Percentiles rank a stretch among this genome's conserved stretches.
Evolutionary conservation across 306 rosid species (phyloP).

Genomic region (Quercus mongolica): DNA sequence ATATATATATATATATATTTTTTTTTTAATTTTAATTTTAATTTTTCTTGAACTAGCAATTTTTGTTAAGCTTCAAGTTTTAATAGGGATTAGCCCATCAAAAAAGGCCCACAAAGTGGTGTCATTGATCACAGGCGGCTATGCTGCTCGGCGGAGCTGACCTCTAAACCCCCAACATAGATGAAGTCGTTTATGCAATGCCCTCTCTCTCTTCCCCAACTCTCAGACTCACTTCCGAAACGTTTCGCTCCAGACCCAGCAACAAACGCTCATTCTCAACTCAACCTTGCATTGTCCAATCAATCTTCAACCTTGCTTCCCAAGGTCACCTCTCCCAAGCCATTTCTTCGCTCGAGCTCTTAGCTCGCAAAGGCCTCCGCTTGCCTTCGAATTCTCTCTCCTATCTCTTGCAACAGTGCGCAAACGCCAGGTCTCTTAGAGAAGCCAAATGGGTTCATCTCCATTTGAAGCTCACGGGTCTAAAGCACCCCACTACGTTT

Average conservation of each 20-base stretch:
- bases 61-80: no score
- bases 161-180: constrained; percentile 7
- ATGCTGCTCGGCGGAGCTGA: constrained; percentile 26
- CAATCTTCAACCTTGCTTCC: constrained; percentile 41
- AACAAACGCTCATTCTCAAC: constrained; percentile 20
- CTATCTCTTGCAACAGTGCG: constrained; percentile 59
- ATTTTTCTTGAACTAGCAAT: no score
- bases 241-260: constrained; percentile 14
- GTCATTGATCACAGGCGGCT: neutral
- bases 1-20: no score
- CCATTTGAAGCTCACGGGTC: constrained; percentile 66
- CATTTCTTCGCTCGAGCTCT: constrained; percentile 57
- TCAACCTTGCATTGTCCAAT: constrained; percentile 50
- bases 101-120: neutral
- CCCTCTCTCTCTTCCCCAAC: constrained; percentile 42
- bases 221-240: constrained; percentile 10
- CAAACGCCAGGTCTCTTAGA: constrained; percentile 33
- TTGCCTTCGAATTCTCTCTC: constrained; percentile 56
- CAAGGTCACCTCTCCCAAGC: constrained; percentile 50
- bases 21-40: no score
- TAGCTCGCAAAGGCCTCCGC: constrained; percentile 63
- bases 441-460: constrained; percentile 67
- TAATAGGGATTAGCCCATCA: no score
- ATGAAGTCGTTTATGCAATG: constrained; percentile 58
- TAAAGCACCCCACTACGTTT: constrained; percentile 54